Evolutionary conservation across 225 moss, liverwort and hornwort genomes (phyloP).

Genomic region (Straminergon stramineum): DNA sequence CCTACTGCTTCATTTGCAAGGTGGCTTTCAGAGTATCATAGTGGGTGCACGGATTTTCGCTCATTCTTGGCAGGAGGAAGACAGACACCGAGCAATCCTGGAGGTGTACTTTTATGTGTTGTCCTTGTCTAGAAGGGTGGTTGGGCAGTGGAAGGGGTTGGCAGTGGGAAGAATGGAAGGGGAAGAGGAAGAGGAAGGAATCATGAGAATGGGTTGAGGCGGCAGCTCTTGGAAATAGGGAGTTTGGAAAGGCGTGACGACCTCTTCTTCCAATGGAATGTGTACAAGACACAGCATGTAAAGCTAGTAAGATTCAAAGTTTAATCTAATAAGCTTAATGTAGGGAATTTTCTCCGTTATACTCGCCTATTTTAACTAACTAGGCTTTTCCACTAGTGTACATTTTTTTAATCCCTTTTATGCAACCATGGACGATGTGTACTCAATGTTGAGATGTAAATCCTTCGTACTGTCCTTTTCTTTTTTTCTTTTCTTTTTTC

Average conservation of each 20-base stretch:
- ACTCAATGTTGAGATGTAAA: background rate
- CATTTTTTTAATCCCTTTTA: slow-evolving; percentile 15
- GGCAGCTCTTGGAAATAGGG: background rate
- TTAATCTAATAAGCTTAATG: background rate
- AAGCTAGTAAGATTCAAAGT: slow-evolving; percentile 25
- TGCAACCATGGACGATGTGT: slow-evolving; percentile 15
- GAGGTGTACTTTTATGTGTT: slow-evolving; percentile 38
- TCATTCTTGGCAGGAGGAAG: slow-evolving; percentile 15
- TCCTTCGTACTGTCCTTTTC: background rate
- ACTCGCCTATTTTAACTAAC: slow-evolving; percentile 1
- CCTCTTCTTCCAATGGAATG: slow-evolving; percentile 18
- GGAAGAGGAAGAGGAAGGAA: background rate
- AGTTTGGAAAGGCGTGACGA: background rate
- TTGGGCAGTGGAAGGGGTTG: background rate
- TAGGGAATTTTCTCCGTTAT: slow-evolving; percentile 20
- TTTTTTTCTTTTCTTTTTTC: background rate
- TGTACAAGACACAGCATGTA: slow-evolving; percentile 35
- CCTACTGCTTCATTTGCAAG: background rate
- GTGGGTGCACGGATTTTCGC: slow-evolving; percentile 2
- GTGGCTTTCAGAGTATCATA: slow-evolving; percentile 5
- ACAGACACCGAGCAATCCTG: background rate
- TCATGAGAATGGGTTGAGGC: background rate
- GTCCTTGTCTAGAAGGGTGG: slow-evolving; percentile 13
- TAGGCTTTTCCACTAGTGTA: slow-evolving; percentile 29
- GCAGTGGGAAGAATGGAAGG: background rate